Conservation (phyloP, 257 asterid species). For the Fraxinus quadrangulata region DNA sequence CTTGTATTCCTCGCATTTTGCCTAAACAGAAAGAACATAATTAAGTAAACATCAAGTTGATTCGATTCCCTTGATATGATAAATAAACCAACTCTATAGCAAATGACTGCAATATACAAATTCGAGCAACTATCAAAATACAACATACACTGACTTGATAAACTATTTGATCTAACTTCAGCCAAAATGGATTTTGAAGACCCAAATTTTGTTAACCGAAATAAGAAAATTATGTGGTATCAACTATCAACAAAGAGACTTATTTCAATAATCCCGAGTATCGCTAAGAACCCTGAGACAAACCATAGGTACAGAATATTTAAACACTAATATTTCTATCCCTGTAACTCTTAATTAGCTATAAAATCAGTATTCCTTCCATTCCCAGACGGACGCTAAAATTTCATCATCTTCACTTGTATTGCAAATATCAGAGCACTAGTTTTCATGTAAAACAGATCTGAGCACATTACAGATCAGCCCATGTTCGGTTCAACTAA, state of each 20-base stretch:
- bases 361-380: background rate
- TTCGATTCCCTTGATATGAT: background rate
- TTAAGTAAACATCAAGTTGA: conserved; percentile 3
- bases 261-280: background rate
- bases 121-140: background rate
- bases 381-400: background rate
- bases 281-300: no score
- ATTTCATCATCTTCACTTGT: background rate
- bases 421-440: background rate
- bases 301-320: no score
- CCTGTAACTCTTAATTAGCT: no score
- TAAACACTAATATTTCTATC: no score
- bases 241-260: background rate
- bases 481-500: no score
- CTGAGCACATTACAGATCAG: background rate
- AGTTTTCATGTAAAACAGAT: background rate
- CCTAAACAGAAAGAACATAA: conserved; percentile 27
- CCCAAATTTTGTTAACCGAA: background rate
- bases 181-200: conserved; percentile 17
- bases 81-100: background rate
- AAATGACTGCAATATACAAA: background rate
- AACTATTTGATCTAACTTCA: background rate
- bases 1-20: conserved; percentile 84
- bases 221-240: background rate
- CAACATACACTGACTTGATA: background rate